Base-by-base conservation (phyloP, 805 yeast genomes). In the Yamadazyma scolyti region DNA sequence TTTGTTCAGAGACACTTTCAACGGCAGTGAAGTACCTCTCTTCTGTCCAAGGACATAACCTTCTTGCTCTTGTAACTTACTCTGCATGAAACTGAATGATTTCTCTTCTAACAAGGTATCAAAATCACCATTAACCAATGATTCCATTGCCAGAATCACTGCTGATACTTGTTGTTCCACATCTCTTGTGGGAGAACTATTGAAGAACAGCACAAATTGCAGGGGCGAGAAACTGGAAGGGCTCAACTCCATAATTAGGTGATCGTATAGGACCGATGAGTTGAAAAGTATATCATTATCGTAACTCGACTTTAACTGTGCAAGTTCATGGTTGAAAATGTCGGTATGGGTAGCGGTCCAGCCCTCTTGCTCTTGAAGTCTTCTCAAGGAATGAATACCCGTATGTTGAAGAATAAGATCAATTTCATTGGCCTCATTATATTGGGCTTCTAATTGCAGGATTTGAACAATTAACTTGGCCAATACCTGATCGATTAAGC, bases 191-290 rank as follows among this genome's bases (percentile, higher is more conserved):
- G n/a, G n/a, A n/a, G n/a, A n/a, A n/a, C n/a, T n/a, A n/a, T n/a
- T n/a, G n/a, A n/a, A n/a, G n/a, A n/a, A n/a, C n/a, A n/a, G n/a
- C n/a, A n/a, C n/a, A n/a, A n/a, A n/a, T n/a, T n/a, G n/a, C n/a
- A n/a, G n/a, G 21, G 33, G 26, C 5, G 30, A 28, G 19, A 34
- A 30, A 9, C 16, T 30, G 25, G 18, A 42, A 8, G 33, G 33
- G 13, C 41, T 36, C 20, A 59, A 28, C 23, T 55, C 56, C 12
- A 52, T 50, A 4, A 61, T 41, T 37, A 46, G 66, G 31, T 70
- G 68, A 45, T 79, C 88, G 46, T 73, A 68, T 18, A 76, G 52
- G 4, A 74, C 54, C 0, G 82, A 71, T 1, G 85, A 70, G 39
- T 71, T 70, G 34, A 73, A 67, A 14, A 79, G 51, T 5, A 80